These are phyloP conservation scores for Hemerocallis citrina DNA, from an alignment of 106 monocot species.

Conservation along the genomic window DNA sequence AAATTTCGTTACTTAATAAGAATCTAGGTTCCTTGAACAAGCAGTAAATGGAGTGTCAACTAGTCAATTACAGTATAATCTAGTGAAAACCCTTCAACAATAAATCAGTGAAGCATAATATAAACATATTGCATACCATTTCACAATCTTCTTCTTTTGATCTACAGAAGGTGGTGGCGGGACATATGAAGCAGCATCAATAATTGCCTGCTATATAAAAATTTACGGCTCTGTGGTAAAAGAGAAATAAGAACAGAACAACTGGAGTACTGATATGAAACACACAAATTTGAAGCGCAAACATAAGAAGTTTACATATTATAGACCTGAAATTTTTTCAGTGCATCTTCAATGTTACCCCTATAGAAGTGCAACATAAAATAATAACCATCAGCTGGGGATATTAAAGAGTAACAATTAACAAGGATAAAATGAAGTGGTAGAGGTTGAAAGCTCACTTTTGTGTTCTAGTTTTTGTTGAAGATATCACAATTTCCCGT, in stretches of 20 bases:
- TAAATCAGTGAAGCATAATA: not conserved
- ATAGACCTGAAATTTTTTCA: constrained; percentile 83
- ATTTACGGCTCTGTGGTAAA: not conserved
- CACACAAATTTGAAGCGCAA: not conserved
- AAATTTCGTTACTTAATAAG: not conserved
- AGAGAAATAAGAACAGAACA: not conserved
- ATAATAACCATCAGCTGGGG: constrained; percentile 2
- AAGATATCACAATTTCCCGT: constrained; percentile 91
- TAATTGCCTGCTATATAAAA: constrained; percentile 50
- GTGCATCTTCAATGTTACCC: constrained; percentile 92
- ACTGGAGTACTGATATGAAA: not conserved
- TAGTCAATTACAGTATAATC: too few species aligned
- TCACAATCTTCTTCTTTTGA: constrained; percentile 86
- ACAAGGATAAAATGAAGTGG: constrained; percentile 1
- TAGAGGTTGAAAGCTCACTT: constrained; percentile 38
- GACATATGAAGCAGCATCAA: constrained; percentile 95
- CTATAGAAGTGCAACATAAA: constrained; percentile 26
- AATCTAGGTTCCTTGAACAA: not conserved
- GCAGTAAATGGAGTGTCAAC: too few species aligned
- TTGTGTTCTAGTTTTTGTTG: constrained; percentile 93
- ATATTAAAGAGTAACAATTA: not conserved
- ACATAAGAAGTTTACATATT: not conserved
- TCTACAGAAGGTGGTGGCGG: constrained; percentile 95
- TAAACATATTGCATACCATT: constrained; percentile 49
- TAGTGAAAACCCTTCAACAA: not conserved